Base-by-base conservation (phyloP, 441 rosid species). In the Breynia disticha region DNA sequence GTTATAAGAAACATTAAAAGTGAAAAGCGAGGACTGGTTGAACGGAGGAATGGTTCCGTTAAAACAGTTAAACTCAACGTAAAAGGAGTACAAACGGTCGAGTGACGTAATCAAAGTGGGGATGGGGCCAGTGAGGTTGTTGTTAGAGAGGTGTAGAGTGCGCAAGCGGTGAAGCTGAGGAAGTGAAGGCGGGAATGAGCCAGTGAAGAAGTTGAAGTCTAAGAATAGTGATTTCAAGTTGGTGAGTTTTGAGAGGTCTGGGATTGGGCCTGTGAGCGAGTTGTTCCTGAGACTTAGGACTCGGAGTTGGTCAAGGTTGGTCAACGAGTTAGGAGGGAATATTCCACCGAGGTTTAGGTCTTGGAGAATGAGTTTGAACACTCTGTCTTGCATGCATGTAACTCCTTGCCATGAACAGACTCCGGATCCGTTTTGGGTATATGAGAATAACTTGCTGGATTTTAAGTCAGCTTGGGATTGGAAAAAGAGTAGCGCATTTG, bases 231-330 rank as follows among this genome's bases (percentile, higher is more conserved):
- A 72, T 48, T 79, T 82, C 67, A 91, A 90, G 62, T 80, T 85
- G 65, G 62, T 11, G 54, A 90, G 84, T 6, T 60, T 50, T 50
- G 96, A 83, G 15, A 90, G 70, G 58, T 87, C 89, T 0, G 98
- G 96, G 56, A 87, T 48, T 24, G 79, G 73, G 12, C 96, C 98
- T 52, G 77, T 70, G 62, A 91, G 78, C 14, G 96, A 87, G 79
- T 59, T 80, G 80, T 85, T 83, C 20, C 67, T 87, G 43, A 91
- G 90, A 67, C 86, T 55, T 45, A 91, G 78, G 59, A 87, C 93
- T 8, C 98, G 87, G 44, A 91, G 96, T 80, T 87, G 87, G 71
- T 73, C 87, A 48, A 91, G 93, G 41, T 60, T 69, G 52, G 82
- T 69, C 62, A 91, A 59, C 12, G 95, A 75, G 77, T 74, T 64